Base-by-base conservation (phyloP, 2,329 filamentous ascomycete genomes). In the Colletotrichum sp. region DNA sequence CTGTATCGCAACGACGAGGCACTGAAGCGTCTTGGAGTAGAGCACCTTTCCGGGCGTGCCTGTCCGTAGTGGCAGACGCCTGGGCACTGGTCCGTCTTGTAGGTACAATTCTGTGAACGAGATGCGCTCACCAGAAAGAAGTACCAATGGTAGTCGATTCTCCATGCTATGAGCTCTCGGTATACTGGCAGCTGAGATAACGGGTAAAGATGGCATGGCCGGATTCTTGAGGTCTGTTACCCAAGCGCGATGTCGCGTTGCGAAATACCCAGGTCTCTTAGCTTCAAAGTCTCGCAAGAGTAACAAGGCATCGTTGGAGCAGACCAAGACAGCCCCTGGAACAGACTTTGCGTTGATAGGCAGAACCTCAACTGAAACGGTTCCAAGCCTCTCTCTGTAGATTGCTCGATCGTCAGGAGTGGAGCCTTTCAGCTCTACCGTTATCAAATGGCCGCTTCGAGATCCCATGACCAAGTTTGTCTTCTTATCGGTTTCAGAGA, bases 11-110 rank as follows among this genome's bases (percentile, higher is more conserved):
- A 91, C 89, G 52, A 93, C 82, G 32, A 91, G 85, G 77, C 86
- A 90, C 52, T 89, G 85, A 64, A 92, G 86, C 9, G 83, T 83
- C 44, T 87, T 85, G 2, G 90, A 93, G 79, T 91, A 92, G 6
- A 93, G 81, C 2, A 93, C 79, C 57, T 89, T 88, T 15, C 83
- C 84, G 3, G 90, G 90, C 3, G 88, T 88, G 10, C 89, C 89
- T 34, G 18, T 63, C 2, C 84, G 79, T 3, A 92, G 79, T 0
- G 84, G 82, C 5, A 92, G 84, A 26, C 83, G 85, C 34, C 91
- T 86, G 48, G 89, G 89, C 6, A 92, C 88, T 5, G 88, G 84
- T 7, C 86, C 86, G 15, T 85, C 79, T 32, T 85, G 83, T 8
- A 83, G 80, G 71, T 89, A 86, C 60, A 93, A 80, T 62, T 91